Base-by-base conservation (phyloP, 257 asterid genomes). In the Nicotiana knightiana region DNA sequence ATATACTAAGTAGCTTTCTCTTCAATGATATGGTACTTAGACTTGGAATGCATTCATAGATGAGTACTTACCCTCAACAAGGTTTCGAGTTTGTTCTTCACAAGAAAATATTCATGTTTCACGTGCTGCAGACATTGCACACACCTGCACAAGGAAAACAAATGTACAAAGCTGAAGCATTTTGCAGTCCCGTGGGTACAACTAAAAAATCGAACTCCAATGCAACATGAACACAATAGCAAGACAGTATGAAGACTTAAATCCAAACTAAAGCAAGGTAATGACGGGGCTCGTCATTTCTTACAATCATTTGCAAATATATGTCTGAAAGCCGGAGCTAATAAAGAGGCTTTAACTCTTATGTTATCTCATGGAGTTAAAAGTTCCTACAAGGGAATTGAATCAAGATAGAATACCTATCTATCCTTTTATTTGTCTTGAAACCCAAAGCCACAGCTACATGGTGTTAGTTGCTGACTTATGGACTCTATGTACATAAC, bases 61-160 rank as follows among this genome's bases (percentile, higher is more conserved):
- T 5, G 26, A 77, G 59, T 43, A 82, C 88, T 83, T 59, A 87
- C 88, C 68, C 81, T 68, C 33, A 85, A 61, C 70, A 85, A 82
- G 30, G 82, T 79, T 64, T 87, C 86, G 6, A 87, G 86, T 86
- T 85, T 82, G 85, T 35, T 87, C 83, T 87, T 85, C 81, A 85
- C 85, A 79, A 87, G 83, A 82, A 10, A 79, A 61, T 83, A 85
- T 55, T 87, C 88, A 61, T 67, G 67, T 78, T 84, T 82, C 81
- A 87, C 79, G 5, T 81, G 83, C 57, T 85, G 88, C 48, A 87
- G 85, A 37, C 87, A 83, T 57, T 80, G 85, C 84, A 85, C 12
- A 82, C 90, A 85, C 85, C 90, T 87, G 83, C 83, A 59, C 37
- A 0, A 30, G 59, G 7, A n/a, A 66, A 55, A 39, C 43, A 55